These are phyloP conservation scores for Cryptosporidium sp. DNA, from an alignment of 169 alveolate species.

Conservation along the genomic window DNA sequence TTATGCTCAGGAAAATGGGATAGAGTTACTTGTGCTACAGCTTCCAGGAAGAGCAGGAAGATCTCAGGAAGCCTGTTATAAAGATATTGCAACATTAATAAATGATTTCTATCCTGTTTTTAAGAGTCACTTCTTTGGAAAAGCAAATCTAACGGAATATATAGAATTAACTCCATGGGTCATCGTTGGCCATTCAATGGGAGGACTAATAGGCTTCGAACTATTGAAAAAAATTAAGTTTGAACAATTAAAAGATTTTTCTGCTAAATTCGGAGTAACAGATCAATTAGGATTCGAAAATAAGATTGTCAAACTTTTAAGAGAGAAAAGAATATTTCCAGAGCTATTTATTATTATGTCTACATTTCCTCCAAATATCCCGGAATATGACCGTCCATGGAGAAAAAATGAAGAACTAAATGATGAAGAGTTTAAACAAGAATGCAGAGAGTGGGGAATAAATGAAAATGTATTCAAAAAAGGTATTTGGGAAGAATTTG, in stretches of 20 bases:
- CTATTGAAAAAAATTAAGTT: slow-evolving; percentile 42
- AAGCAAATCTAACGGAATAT: background rate
- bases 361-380: slow-evolving; percentile 47
- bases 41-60: slow-evolving; percentile 75
- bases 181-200: slow-evolving; percentile 68
- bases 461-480: slow-evolving; percentile 51
- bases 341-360: slow-evolving; percentile 61
- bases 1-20: slow-evolving; percentile 49
- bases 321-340: slow-evolving; percentile 50
- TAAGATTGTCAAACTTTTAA: background rate
- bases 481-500: slow-evolving; percentile 66
- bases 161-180: slow-evolving; percentile 38
- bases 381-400: slow-evolving; percentile 52
- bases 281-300: background rate
- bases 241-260: background rate
- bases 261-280: background rate
- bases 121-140: slow-evolving; percentile 28
- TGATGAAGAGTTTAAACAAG: slow-evolving; percentile 54
- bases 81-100: slow-evolving; percentile 11
- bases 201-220: slow-evolving; percentile 62
- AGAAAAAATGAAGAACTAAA: slow-evolving; percentile 29
- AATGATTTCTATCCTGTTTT: slow-evolving; percentile 57
- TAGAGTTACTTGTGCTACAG: slow-evolving; percentile 40
- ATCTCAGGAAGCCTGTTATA: slow-evolving; percentile 38
- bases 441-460: slow-evolving; percentile 70